Evolutionary conservation across 2,329 filamentous ascomycete species (phyloP), one percentile per base, ranked within the genome.

Genomic region (Colletotrichum chlorophyti): DNA sequence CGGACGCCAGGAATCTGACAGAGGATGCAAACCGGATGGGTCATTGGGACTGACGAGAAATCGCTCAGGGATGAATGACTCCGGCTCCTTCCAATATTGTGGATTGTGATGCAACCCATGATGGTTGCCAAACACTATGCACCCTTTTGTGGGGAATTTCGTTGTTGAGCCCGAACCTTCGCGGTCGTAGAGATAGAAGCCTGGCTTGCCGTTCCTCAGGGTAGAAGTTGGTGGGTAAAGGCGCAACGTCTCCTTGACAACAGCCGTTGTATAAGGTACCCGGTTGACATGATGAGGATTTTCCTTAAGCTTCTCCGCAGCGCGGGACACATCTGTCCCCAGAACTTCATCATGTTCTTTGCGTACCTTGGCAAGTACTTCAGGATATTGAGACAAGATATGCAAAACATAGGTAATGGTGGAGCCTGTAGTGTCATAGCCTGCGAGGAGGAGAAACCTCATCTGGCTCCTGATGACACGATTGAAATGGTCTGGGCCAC

Each of bases 211-310:
- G n/a, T 31, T 37, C 1, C 74, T 69, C 10, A 69, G 69, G 5
- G 68, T 69, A 1, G 65, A 69, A 0, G 68, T 74, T 0, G 72
- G 70, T 0, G 74, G 70, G 34, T 73, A 68, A 9, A 76, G 54
- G 0, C 74, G 64, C 6, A 76, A 63, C 0, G 64, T 64, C 50
- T 77, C 75, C 62, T 76, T 76, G 52, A 77, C 68, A 3, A 76
- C 70, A 7, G 74, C 74, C 17, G 38, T 70, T 3, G 81, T 83
- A 65, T 83, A 85, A 1, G 76, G 73, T n/a, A 86, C 72, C 29
- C 76, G 72, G 65, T 81, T 83, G 40, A 86, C 71, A 3, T 80
- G 70, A 24, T 74, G 66, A 0, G 80, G 76, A 21, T 81, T 70
- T 2, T 72, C 63, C 32, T 70, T 67, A 14, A 86, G 70, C 27